phyloP scores from a whole-genome alignment of 1,284 basidiomycete species.

The Paramarasmius palmivorus region DNA sequence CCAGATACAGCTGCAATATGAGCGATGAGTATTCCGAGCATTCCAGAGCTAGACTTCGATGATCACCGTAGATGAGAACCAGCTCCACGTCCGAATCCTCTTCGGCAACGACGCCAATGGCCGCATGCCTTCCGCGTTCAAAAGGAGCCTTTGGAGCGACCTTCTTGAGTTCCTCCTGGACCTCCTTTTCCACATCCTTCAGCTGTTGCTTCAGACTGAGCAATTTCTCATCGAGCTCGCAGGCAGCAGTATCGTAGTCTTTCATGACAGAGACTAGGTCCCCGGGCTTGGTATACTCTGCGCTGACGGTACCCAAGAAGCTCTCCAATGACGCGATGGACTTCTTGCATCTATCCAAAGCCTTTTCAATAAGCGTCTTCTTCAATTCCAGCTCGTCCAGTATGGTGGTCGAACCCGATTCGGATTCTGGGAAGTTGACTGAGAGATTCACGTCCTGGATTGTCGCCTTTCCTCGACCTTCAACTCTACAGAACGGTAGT shows the following conservation, averaged over 20 bases:
- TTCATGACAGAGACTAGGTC: conserved; percentile 23
- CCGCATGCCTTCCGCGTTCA: conserved; percentile 24
- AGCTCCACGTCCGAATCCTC: conserved; percentile 33
- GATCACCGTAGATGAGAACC: conserved; percentile 34
- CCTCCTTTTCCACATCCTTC: neutral
- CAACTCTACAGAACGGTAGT: conserved; percentile 15
- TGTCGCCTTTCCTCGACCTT: conserved; percentile 20
- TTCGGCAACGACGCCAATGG: conserved; percentile 33
- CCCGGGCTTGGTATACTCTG: conserved; percentile 22
- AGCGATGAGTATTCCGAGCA: neutral
- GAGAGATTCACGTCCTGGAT: conserved; percentile 20
- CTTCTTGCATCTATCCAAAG: conserved; percentile 24
- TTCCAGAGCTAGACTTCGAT: neutral
- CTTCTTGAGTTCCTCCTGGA: conserved; percentile 5
- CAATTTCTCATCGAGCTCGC: conserved; percentile 28
- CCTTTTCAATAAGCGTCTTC: conserved; percentile 20
- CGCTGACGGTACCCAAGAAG: conserved; percentile 22
- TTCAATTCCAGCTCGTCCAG: conserved; percentile 23
- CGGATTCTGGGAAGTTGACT: neutral
- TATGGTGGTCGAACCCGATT: neutral
- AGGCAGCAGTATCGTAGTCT: conserved; percentile 24
- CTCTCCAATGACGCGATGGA: conserved; percentile 19
- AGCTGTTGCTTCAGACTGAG: conserved; percentile 6
- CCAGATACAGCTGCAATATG: conserved; percentile 22
- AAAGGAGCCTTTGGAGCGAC: neutral